Conservation (phyloP, 2,329 filamentous ascomycete genomes). For the Pyricularia pennisetigena region DNA sequence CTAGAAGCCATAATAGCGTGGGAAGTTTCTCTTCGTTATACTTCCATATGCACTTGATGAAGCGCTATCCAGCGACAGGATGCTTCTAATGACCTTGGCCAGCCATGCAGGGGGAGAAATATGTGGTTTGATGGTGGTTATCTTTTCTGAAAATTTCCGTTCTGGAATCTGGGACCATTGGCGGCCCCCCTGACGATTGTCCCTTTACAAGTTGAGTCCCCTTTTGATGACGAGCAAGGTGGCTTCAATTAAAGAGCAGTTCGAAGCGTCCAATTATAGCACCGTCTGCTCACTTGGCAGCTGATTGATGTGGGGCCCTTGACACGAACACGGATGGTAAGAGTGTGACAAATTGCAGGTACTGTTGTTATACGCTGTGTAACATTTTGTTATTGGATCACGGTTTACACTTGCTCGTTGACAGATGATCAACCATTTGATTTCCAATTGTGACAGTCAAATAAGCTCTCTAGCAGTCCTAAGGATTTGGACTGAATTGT, state of each 20-base stretch:
- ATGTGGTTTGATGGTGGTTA: neutral
- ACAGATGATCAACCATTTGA: neutral
- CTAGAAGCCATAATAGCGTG: constrained; percentile 13
- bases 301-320: neutral
- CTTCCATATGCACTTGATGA: neutral
- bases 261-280: neutral
- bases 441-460: neutral
- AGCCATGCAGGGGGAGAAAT: neutral
- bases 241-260: neutral
- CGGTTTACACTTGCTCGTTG: neutral
- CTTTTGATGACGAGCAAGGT: neutral
- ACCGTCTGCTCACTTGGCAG: neutral
- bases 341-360: neutral
- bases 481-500: neutral
- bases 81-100: neutral
- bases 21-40: neutral
- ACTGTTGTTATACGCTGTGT: neutral
- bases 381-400: neutral
- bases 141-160: constrained; percentile 1
- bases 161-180: neutral
- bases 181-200: neutral
- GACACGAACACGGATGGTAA: neutral
- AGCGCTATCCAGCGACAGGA: neutral
- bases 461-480: neutral
- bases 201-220: neutral